phyloP scores from a whole-genome alignment of 176 grass and related monocot genomes.

The Oryza longistaminata region DNA sequence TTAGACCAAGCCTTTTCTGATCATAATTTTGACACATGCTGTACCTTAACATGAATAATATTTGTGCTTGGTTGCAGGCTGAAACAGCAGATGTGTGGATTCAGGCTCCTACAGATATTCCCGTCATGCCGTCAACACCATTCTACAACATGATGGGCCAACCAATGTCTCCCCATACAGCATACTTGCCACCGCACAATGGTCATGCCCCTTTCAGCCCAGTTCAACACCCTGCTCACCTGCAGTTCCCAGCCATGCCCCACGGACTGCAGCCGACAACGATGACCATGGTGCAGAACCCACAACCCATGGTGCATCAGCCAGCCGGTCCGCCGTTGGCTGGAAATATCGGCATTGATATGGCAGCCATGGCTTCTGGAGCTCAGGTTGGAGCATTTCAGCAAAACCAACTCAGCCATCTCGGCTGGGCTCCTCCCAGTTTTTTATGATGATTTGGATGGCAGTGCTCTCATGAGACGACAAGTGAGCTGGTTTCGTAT shows the following conservation, averaged over 20 bases:
- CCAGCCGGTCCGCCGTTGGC: slow-evolving; percentile 23
- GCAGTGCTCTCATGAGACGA: not conserved
- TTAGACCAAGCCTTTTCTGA: not conserved
- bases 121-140: slow-evolving; percentile 39
- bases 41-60: not conserved
- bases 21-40: not conserved
- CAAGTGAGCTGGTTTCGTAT: slow-evolving; percentile 9
- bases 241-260: slow-evolving; percentile 51
- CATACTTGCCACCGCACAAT: slow-evolving; percentile 50
- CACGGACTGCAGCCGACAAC: slow-evolving; percentile 43
- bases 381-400: slow-evolving; percentile 68
- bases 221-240: slow-evolving; percentile 47
- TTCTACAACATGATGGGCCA: slow-evolving; percentile 63
- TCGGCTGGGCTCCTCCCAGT: slow-evolving; percentile 42
- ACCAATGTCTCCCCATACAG: slow-evolving; percentile 50
- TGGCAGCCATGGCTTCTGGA: slow-evolving; percentile 46
- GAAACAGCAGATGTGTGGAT: slow-evolving; percentile 59
- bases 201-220: slow-evolving; percentile 56
- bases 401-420: slow-evolving; percentile 57
- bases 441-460: slow-evolving; percentile 54
- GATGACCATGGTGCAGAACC: slow-evolving; percentile 52
- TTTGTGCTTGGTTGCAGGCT: slow-evolving; percentile 35
- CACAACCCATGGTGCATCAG: slow-evolving; percentile 63
- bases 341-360: slow-evolving; percentile 56
- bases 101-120: slow-evolving; percentile 50